Percentiles rank a stretch among this genome's conserved stretches.
These are phyloP conservation scores for Neurospora sp. DNA, from an alignment of 495 filamentous ascomycete species.

Conservation along the genomic window DNA sequence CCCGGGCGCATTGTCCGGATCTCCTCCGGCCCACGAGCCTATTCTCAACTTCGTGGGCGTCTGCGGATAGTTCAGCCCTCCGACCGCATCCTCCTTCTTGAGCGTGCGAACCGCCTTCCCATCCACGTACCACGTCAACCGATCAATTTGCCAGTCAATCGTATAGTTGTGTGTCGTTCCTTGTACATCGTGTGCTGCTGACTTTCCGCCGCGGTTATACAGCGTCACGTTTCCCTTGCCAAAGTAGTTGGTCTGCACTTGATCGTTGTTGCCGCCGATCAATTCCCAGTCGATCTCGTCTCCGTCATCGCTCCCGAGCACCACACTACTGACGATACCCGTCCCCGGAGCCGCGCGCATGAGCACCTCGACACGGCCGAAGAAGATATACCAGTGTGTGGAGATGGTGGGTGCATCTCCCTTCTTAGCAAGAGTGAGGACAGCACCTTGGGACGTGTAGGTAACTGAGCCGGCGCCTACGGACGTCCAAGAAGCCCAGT, in stretches of 20 bases:
- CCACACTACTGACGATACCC: constrained; percentile 70
- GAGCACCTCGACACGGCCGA: constrained; percentile 56
- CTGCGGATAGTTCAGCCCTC: constrained; percentile 66
- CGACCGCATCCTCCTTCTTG: constrained; percentile 44
- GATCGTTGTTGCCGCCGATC: constrained; percentile 49
- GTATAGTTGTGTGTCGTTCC: constrained; percentile 67
- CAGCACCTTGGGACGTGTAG: constrained; percentile 55
- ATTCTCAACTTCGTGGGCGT: constrained; percentile 74
- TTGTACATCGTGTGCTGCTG: constrained; percentile 47
- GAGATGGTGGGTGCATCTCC: constrained; percentile 68
- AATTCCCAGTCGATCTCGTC: constrained; percentile 93
- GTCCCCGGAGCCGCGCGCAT: constrained; percentile 53
- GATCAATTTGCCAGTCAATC: constrained; percentile 66
- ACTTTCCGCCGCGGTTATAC: constrained; percentile 61
- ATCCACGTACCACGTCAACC: constrained; percentile 71
- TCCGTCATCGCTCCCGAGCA: constrained; percentile 76
- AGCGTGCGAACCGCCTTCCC: constrained; percentile 57
- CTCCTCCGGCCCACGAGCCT: constrained; percentile 75
- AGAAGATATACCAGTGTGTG: constrained; percentile 64
- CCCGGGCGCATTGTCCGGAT: constrained; percentile 52
- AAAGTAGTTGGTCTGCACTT: constrained; percentile 85
- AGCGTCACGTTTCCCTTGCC: constrained; percentile 73
- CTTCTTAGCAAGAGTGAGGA: constrained; percentile 60
- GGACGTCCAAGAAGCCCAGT: constrained; percentile 49
- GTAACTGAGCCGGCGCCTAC: constrained; percentile 43